phyloP scores from a whole-genome alignment of 1,284 basidiomycete genomes.

The Wallemia ichthyophaga region DNA sequence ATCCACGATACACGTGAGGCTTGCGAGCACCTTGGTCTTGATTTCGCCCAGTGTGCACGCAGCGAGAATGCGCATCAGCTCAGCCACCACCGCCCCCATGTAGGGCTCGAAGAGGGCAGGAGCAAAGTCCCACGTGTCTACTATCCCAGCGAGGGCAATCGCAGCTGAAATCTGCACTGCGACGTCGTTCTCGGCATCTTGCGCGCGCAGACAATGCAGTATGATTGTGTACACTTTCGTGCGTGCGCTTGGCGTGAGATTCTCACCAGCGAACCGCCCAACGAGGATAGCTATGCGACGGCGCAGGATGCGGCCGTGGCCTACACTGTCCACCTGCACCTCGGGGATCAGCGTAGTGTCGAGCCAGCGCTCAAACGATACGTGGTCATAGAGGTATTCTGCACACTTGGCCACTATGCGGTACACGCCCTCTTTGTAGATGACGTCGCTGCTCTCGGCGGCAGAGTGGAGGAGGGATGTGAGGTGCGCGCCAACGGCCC shows the following conservation, averaged over 20 bases:
- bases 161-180: slow-evolving; percentile 59
- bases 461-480: too few relatives aligned
- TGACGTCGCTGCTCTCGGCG: slow-evolving; percentile 12
- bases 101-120: slow-evolving; percentile 27
- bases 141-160: slow-evolving; percentile 38
- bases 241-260: slow-evolving; percentile 29
- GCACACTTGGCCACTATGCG: slow-evolving; percentile 62
- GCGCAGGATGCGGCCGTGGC: slow-evolving; percentile 29
- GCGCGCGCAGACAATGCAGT: slow-evolving; percentile 36
- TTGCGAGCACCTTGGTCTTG: slow-evolving; percentile 38
- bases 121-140: slow-evolving; percentile 38
- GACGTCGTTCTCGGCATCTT: slow-evolving; percentile 34
- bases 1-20: slow-evolving; percentile 42
- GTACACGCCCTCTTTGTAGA: slow-evolving; percentile 61
- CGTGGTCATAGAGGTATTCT: slow-evolving; percentile 20
- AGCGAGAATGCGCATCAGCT: slow-evolving; percentile 33
- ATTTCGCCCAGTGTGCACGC: slow-evolving; percentile 47
- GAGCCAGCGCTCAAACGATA: slow-evolving; percentile 14
- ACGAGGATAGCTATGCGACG: slow-evolving; percentile 66
- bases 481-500: background rate
- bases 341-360: slow-evolving; percentile 10
- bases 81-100: slow-evolving; percentile 22
- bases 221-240: slow-evolving; percentile 45
- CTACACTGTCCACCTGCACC: background rate
- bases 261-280: slow-evolving; percentile 47